phyloP scores from a whole-genome alignment of 208 protist species.

The Acanthamoeba sp. region DNA sequence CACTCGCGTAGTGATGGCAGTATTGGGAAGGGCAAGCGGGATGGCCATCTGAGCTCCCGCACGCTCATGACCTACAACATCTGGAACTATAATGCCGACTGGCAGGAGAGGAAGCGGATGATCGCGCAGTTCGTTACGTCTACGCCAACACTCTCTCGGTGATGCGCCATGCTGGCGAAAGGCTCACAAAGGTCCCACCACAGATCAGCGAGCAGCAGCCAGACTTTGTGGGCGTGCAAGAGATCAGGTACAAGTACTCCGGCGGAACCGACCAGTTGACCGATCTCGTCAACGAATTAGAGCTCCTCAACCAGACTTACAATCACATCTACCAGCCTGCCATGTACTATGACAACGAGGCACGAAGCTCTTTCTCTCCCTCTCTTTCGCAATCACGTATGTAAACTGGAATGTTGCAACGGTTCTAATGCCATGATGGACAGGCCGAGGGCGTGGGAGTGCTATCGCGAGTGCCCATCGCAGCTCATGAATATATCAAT shows the following conservation, averaged over 20 bases:
- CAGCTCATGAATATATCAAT: slow-evolving; percentile 11
- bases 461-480: background rate
- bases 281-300: background rate
- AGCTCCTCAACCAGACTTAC: slow-evolving; percentile 1
- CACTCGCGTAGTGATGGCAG: background rate
- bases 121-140: slow-evolving; percentile 41
- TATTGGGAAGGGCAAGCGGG: background rate
- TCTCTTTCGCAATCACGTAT: background rate
- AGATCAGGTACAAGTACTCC: slow-evolving; percentile 14
- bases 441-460: slow-evolving; percentile 57
- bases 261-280: slow-evolving; percentile 10
- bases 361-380: background rate
- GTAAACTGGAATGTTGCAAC: background rate
- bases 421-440: too few relatives aligned
- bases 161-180: too few relatives aligned
- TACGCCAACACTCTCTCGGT: too few relatives aligned
- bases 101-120: slow-evolving; percentile 18
- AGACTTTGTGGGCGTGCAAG: slow-evolving; percentile 58
- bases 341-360: slow-evolving; percentile 51
- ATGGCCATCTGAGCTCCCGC: background rate
- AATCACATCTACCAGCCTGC: slow-evolving; percentile 53
- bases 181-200: too few relatives aligned
- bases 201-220: slow-evolving; percentile 17
- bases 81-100: slow-evolving; percentile 69
- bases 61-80: slow-evolving; percentile 63